Evolutionary conservation across 176 grass and related monocot genomes (phyloP).

Genomic region (Musa itinerans): DNA sequence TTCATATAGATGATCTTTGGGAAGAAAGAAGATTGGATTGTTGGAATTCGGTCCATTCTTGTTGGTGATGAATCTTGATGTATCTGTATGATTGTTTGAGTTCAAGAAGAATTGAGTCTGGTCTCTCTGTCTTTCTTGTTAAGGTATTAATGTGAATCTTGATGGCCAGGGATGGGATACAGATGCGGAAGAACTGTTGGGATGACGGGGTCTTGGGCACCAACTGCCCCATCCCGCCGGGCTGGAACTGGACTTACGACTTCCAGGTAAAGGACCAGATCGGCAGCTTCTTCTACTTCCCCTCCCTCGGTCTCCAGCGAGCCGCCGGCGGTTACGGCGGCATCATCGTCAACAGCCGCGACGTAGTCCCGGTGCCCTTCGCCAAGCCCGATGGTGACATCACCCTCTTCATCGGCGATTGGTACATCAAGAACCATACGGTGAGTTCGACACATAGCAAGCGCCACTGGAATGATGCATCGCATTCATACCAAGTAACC

Average conservation of each 20-base stretch:
- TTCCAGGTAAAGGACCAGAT: constrained; percentile 99
- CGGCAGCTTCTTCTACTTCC: constrained; percentile 98
- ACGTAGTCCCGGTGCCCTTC: constrained; percentile 65
- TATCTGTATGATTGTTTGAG: not conserved
- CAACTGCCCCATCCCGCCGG: constrained; percentile 72
- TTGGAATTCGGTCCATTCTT: too few species aligned
- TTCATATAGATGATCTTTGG: too few species aligned
- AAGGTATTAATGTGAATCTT: too few species aligned
- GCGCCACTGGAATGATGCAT: not conserved
- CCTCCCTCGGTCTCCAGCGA: constrained; percentile 67
- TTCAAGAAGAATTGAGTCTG: too few species aligned
- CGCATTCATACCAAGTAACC: too few species aligned
- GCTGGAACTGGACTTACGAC: constrained; percentile 94
- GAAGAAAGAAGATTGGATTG: not conserved
- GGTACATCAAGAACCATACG: constrained; percentile 89
- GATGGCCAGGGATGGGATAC: constrained; percentile 60
- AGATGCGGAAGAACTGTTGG: constrained; percentile 79
- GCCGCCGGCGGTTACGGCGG: constrained; percentile 68
- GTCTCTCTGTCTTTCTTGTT: too few species aligned
- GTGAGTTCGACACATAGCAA: constrained; percentile 16
- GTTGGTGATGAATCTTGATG: not conserved
- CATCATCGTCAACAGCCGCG: constrained; percentile 74
- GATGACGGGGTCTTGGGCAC: constrained; percentile 81
- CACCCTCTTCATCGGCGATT: constrained; percentile 79
- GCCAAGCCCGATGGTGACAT: constrained; percentile 57